Evolutionary conservation across 2,329 filamentous ascomycete species (phyloP).

Genomic region (Colletotrichum paranaense): DNA sequence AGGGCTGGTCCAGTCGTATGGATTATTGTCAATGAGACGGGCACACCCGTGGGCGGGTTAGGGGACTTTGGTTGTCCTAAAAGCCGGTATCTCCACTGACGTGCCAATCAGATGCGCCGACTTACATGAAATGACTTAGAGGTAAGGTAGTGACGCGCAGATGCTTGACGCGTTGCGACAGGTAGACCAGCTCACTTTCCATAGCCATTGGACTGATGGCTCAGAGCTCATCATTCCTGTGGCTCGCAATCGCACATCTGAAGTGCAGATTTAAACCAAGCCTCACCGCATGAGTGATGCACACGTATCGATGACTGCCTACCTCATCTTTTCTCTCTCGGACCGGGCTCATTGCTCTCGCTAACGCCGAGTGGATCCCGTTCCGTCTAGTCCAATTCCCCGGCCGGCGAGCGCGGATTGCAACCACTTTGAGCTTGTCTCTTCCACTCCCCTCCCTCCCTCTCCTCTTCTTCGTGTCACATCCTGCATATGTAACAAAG

Average conservation of each 20-base stretch:
- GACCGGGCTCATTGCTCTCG: background rate
- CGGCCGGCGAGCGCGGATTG: background rate
- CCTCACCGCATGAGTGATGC: background rate
- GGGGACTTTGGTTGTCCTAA: background rate
- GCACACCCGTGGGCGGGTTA: background rate
- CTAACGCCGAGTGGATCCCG: background rate
- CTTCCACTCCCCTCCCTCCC: background rate
- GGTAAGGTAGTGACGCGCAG: constrained; percentile 6
- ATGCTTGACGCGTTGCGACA: background rate
- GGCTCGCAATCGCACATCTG: background rate
- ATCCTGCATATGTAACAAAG: background rate
- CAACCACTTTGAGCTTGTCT: background rate
- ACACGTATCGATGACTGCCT: background rate
- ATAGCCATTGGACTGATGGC: too few species aligned
- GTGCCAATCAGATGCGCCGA: background rate
- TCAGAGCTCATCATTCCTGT: background rate
- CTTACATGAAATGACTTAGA: background rate
- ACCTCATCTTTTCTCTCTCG: background rate
- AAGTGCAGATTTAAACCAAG: background rate
- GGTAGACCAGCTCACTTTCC: background rate
- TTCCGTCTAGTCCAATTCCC: background rate
- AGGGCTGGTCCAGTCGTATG: background rate
- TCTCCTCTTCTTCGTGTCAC: background rate
- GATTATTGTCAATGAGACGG: too few species aligned
- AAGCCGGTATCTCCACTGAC: background rate